Percentiles rank a stretch among this genome's conserved stretches.
Evolutionary conservation across 805 yeast species (phyloP).

Genomic region (Ogataea polymorpha): DNA sequence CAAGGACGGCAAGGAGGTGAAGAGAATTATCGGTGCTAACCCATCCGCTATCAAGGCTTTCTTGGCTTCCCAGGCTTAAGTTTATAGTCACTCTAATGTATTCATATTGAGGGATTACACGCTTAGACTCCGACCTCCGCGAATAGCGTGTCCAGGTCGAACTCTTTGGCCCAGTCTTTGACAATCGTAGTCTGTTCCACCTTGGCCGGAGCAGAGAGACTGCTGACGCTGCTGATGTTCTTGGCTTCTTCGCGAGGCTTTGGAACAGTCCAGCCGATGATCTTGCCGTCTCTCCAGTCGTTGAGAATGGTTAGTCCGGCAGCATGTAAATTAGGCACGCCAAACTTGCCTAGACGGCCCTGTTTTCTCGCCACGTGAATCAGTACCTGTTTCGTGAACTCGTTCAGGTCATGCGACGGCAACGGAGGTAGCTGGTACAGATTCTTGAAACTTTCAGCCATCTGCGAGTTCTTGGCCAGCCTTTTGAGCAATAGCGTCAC

Average conservation of each 20-base stretch:
- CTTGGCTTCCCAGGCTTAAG: constrained; percentile 31
- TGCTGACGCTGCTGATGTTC: constrained; percentile 34
- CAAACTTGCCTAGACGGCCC: constrained; percentile 91
- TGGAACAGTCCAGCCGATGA: constrained; percentile 87
- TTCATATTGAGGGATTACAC: background rate
- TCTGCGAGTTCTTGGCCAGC: constrained; percentile 66
- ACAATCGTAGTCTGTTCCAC: constrained; percentile 77
- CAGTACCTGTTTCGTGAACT: constrained; percentile 79
- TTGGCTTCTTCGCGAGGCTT: constrained; percentile 25
- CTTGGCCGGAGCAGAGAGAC: constrained; percentile 40
- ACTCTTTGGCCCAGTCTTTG: constrained; percentile 88
- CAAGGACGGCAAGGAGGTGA: constrained; percentile 78
- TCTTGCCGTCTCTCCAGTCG: constrained; percentile 97
- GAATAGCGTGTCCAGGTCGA: constrained; percentile 83
- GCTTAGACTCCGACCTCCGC: constrained; percentile 34
- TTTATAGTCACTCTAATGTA: constrained; percentile 3
- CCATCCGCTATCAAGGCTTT: constrained; percentile 77
- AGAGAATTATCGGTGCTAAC: constrained; percentile 86
- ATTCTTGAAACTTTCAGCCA: constrained; percentile 71
- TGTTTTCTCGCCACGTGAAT: constrained; percentile 90
- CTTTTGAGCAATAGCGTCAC: constrained; percentile 73
- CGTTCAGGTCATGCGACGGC: constrained; percentile 67
- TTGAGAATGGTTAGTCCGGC: constrained; percentile 81
- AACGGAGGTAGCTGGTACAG: constrained; percentile 80
- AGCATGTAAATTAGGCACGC: constrained; percentile 82